Evolutionary conservation across 2,329 filamentous ascomycete species (phyloP), one percentile per base, ranked within the genome.

Genomic region (Albifimbria verrucaria): DNA sequence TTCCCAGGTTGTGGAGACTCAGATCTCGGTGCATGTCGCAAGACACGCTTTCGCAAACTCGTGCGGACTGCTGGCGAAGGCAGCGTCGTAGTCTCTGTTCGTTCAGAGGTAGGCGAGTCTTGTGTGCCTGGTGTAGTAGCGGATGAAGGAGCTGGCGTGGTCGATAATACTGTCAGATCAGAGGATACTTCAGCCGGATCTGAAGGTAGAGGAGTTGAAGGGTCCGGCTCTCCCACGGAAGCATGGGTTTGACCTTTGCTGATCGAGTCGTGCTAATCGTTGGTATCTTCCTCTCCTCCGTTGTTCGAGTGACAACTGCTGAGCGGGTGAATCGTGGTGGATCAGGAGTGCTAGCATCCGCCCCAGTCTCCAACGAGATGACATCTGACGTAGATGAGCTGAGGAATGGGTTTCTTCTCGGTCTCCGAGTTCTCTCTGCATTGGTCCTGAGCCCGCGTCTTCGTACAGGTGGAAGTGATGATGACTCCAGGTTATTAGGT

Each of bases 91-190:
- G 53, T 62, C 22, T 55, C 59, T 12, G 50, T 51, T 50, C 44
- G 56, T 15, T 62, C 54, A n/a, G 64, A 65, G 11, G 44, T 39
- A 2, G 56, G 51, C 0, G 72, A 72, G 4, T 67, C 65, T 26
- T 68, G 66, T 2, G 67, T 74, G 17, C 61, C 65, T 1, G 72
- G 68, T 2, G 70, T 70, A 4, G 68, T 71, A 32, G 69, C 68
- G 32, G 62, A 63, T 2, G 73, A 73, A 3, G 68, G 57, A 1
- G 57, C 56, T 2, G 77, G 75, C 0, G 76, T 77, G 1, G 64
- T 61, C 2, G 71, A 71, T 15, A 77, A 55, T 21, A 67, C 58
- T 51, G 72, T 77, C 11, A 78, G 62, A 5, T 68, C 70, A 2
- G 76, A 77, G 2, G 67, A 69, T 2, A 71, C 60, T 17, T 48